These are phyloP conservation scores for Colletotrichum sp. DNA, from an alignment of 2,329 filamentous ascomycete species.

Conservation along the genomic window DNA sequence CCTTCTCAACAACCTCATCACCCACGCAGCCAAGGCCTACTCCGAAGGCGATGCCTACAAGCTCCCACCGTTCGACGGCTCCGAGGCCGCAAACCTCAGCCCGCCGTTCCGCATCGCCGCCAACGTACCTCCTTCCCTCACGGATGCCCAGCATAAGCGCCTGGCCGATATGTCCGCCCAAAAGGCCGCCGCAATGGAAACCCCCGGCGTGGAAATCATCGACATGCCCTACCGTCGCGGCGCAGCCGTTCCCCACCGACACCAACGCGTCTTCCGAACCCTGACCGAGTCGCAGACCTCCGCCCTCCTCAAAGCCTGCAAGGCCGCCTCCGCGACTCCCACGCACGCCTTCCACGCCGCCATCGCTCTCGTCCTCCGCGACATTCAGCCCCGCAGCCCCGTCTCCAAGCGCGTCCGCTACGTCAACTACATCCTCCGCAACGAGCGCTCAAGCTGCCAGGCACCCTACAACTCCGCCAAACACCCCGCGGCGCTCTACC, in stretches of 20 bases:
- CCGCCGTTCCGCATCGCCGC: slow-evolving; percentile 31
- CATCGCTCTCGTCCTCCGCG: slow-evolving; percentile 31
- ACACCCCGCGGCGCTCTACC: slow-evolving; percentile 33
- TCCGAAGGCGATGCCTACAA: slow-evolving; percentile 4
- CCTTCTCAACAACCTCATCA: slow-evolving; percentile 35
- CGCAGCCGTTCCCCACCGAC: slow-evolving; percentile 19
- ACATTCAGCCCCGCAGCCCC: slow-evolving; percentile 20
- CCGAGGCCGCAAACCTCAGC: slow-evolving; percentile 26
- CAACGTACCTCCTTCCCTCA: slow-evolving; percentile 18
- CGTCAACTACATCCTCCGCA: slow-evolving; percentile 35
- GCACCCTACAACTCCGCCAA: slow-evolving; percentile 25
- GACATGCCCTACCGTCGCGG: slow-evolving; percentile 27
- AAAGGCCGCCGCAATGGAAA: not conserved
- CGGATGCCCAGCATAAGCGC: slow-evolving; percentile 15
- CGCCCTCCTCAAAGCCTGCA: slow-evolving; percentile 24
- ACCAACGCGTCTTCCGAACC: slow-evolving; percentile 28
- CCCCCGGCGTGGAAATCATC: not conserved
- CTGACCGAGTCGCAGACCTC: slow-evolving; percentile 23
- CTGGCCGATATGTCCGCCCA: slow-evolving; percentile 14
- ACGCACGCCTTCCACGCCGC: slow-evolving; percentile 39
- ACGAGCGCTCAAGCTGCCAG: slow-evolving; percentile 30
- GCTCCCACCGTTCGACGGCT: slow-evolving; percentile 23
- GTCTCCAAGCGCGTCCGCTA: slow-evolving; percentile 26
- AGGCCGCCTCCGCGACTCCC: slow-evolving; percentile 25
- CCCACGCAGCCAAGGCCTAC: slow-evolving; percentile 27